Evolutionary conservation across 805 yeast species (phyloP).

Genomic region (Wickerhamomyces bovis): DNA sequence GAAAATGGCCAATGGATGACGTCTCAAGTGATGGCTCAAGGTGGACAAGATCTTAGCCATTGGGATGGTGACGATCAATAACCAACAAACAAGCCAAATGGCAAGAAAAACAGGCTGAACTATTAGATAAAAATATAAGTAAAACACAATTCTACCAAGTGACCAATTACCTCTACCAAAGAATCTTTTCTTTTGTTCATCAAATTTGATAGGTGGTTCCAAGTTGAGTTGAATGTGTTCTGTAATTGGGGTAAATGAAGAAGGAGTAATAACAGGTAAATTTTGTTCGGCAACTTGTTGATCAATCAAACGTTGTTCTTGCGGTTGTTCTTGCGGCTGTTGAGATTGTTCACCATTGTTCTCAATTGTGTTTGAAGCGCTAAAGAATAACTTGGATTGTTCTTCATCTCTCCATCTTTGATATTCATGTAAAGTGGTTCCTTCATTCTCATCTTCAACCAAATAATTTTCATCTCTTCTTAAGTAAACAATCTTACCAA

Average conservation of each 20-base stretch:
- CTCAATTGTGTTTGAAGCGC: slow-evolving; percentile 21
- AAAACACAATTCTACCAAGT: slow-evolving; percentile 73
- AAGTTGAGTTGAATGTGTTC: not conserved
- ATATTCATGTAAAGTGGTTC: slow-evolving; percentile 78
- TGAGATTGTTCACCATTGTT: not conserved
- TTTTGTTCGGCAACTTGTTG: slow-evolving; percentile 1
- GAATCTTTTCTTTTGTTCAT: slow-evolving; percentile 41
- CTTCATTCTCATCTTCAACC: slow-evolving; percentile 84
- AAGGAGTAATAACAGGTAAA: not conserved
- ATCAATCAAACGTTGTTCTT: not conserved
- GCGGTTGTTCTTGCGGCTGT: not conserved
- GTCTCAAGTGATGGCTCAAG: slow-evolving; percentile 69
- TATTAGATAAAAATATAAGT: slow-evolving; percentile 57
- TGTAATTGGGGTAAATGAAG: not conserved
- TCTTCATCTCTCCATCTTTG: slow-evolving; percentile 79
- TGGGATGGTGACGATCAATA: slow-evolving; percentile 84
- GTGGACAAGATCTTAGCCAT: slow-evolving; percentile 77
- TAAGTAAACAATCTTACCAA: slow-evolving; percentile 82
- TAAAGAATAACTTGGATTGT: slow-evolving; percentile 72
- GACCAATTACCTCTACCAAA: slow-evolving; percentile 95
- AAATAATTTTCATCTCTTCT: slow-evolving; percentile 74
- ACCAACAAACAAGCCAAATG: slow-evolving; percentile 65
- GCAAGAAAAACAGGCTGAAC: slow-evolving; percentile 60
- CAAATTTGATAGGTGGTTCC: slow-evolving; percentile 18
- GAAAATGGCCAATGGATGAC: slow-evolving; percentile 86